Evolutionary conservation across 352 stramenopile species (phyloP).

Genomic region (Pythium dissimile): DNA sequence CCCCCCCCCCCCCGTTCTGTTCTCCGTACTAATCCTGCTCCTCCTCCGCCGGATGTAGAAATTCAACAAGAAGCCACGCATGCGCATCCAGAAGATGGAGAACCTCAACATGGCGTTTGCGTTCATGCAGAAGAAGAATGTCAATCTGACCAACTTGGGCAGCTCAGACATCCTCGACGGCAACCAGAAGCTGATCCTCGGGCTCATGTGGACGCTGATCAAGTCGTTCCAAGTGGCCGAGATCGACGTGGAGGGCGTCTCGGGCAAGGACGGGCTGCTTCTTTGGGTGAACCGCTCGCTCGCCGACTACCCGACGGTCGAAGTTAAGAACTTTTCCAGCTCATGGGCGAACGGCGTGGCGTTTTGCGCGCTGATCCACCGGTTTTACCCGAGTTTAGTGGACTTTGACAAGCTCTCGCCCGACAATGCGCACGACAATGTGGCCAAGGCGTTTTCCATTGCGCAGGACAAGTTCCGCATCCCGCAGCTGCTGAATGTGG

Average conservation of each 20-base stretch:
- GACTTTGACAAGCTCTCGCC: constrained; percentile 75
- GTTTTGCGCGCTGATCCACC: constrained; percentile 90
- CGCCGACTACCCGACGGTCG: constrained; percentile 76
- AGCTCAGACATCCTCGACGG: constrained; percentile 90
- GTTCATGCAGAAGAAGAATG: constrained; percentile 86
- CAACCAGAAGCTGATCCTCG: constrained; percentile 90
- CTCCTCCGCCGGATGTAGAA: constrained; percentile 38
- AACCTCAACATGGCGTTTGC: constrained; percentile 90
- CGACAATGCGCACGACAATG: constrained; percentile 64
- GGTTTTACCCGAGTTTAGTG: constrained; percentile 83
- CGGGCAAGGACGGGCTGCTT: constrained; percentile 86
- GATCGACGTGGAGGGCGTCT: constrained; percentile 88
- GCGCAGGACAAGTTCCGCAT: constrained; percentile 86
- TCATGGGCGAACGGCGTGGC: constrained; percentile 87
- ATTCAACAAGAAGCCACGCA: constrained; percentile 91
- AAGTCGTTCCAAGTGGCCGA: constrained; percentile 87
- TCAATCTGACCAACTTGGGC: constrained; percentile 90
- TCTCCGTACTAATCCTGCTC: neutral
- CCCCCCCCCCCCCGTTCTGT: neutral
- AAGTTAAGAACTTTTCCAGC: constrained; percentile 88
- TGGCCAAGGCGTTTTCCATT: constrained; percentile 82
- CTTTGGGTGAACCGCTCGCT: constrained; percentile 89
- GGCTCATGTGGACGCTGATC: constrained; percentile 92
- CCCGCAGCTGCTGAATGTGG: constrained; percentile 82
- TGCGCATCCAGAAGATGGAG: constrained; percentile 93